Percentiles rank a stretch among this genome's conserved stretches.
phyloP scores from a whole-genome alignment of 768 basidiomycete genomes.

The Mycena rosella region DNA sequence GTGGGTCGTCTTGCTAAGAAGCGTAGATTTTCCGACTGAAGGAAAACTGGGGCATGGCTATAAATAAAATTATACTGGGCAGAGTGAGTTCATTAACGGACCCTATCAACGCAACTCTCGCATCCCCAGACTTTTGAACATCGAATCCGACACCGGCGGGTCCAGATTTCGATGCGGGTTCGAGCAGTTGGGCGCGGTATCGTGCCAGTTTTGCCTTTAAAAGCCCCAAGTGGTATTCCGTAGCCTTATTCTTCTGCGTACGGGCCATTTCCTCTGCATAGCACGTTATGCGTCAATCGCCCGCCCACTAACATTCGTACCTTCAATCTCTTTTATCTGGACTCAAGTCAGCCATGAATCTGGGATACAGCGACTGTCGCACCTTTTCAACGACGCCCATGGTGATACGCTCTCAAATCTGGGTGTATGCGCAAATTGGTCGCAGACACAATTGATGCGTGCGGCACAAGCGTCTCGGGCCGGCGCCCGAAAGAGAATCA shows the following conservation, averaged over 20 bases:
- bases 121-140: constrained; percentile 89
- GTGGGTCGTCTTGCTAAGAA: constrained; percentile 92
- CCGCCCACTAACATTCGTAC: not conserved
- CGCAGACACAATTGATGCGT: too few relatives aligned
- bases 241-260: constrained; percentile 98
- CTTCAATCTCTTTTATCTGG: constrained; percentile 95
- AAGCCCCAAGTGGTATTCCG: constrained; percentile 93
- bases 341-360: constrained; percentile 5
- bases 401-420: constrained; percentile 40
- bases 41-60: constrained; percentile 65
- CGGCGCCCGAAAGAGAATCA: too few relatives aligned
- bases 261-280: constrained; percentile 91
- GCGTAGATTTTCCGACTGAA: constrained; percentile 95
- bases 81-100: not conserved
- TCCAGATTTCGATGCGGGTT: constrained; percentile 88
- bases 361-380: constrained; percentile 3
- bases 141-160: constrained; percentile 89
- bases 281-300: not conserved
- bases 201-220: constrained; percentile 95
- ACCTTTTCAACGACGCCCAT: constrained; percentile 98
- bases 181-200: constrained; percentile 94
- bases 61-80: not conserved
- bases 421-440: too few relatives aligned
- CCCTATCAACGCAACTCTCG: constrained; percentile 91
- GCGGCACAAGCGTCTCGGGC: too few relatives aligned